Percentiles rank a stretch among this genome's conserved stretches.
Evolutionary conservation across 768 basidiomycete genomes (phyloP).

Genomic region (Crassisporium funariophilum): DNA sequence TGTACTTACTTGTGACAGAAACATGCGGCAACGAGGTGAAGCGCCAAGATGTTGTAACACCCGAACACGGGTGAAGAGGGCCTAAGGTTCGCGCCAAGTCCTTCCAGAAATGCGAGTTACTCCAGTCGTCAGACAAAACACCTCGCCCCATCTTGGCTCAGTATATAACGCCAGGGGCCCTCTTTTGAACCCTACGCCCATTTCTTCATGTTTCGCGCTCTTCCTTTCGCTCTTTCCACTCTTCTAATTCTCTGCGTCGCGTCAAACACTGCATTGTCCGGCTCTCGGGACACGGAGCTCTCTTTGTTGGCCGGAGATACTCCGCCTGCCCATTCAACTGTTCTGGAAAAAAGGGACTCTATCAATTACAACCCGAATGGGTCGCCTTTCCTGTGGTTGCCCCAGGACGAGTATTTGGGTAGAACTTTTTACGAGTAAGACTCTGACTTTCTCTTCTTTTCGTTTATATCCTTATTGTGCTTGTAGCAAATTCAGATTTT

Average conservation of each 20-base stretch:
- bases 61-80: too few relatives aligned
- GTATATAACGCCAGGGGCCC: too few relatives aligned
- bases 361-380: conserved; percentile 47
- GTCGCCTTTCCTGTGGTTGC: conserved; percentile 62
- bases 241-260: background rate
- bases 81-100: too few relatives aligned
- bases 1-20: too few relatives aligned
- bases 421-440: conserved; percentile 69
- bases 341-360: conserved; percentile 23
- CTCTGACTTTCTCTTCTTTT: background rate
- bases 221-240: background rate
- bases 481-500: conserved; percentile 60
- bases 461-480: conserved; percentile 2
- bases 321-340: background rate
- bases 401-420: conserved; percentile 66
- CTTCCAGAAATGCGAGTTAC: too few relatives aligned
- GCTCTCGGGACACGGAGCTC: background rate
- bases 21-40: too few relatives aligned
- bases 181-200: background rate
- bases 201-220: background rate
- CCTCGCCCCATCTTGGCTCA: too few relatives aligned
- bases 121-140: too few relatives aligned
- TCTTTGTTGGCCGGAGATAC: background rate
- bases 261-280: background rate
- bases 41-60: too few relatives aligned